Evolutionary conservation across 2,329 filamentous ascomycete species (phyloP).

Genomic region (Waltergamsia citrina): DNA sequence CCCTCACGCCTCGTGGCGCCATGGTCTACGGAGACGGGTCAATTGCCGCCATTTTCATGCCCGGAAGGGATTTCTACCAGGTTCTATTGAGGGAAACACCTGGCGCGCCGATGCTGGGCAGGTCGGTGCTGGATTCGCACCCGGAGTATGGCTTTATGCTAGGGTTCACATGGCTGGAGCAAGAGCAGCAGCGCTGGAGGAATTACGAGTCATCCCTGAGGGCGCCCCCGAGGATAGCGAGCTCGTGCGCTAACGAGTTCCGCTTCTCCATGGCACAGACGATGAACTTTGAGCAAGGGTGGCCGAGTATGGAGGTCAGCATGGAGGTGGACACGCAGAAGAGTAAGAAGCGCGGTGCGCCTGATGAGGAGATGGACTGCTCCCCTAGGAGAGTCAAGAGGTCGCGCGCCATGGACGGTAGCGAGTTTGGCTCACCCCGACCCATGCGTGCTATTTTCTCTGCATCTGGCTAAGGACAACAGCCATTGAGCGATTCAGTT

Average conservation of each 20-base stretch:
- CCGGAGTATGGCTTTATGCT: constrained; percentile 3
- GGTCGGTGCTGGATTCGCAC: constrained; percentile 1
- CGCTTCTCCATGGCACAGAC: not conserved
- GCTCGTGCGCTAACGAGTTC: not conserved
- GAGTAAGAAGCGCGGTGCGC: constrained; percentile 2
- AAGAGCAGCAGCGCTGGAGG: constrained; percentile 1
- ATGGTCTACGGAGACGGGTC: constrained; percentile 4
- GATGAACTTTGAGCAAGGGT: not conserved
- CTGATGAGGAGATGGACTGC: constrained; percentile 1
- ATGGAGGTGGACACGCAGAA: not conserved
- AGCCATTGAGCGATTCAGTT: too few relatives aligned
- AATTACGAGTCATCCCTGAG: not conserved
- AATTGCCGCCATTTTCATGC: constrained; percentile 3
- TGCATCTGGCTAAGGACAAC: too few relatives aligned
- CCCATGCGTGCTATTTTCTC: too few relatives aligned
- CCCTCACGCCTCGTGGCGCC: constrained; percentile 1
- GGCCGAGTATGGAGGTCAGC: not conserved
- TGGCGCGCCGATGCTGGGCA: not conserved
- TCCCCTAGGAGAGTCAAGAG: constrained; percentile 1
- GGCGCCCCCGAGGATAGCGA: constrained; percentile 1
- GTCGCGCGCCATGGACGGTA: constrained; percentile 1
- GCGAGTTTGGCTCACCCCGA: not conserved
- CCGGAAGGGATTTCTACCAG: constrained; percentile 3
- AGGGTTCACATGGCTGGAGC: not conserved
- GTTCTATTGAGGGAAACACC: not conserved